Base-by-base conservation (phyloP, 495 filamentous ascomycete species). In the Penicillium canariense region DNA sequence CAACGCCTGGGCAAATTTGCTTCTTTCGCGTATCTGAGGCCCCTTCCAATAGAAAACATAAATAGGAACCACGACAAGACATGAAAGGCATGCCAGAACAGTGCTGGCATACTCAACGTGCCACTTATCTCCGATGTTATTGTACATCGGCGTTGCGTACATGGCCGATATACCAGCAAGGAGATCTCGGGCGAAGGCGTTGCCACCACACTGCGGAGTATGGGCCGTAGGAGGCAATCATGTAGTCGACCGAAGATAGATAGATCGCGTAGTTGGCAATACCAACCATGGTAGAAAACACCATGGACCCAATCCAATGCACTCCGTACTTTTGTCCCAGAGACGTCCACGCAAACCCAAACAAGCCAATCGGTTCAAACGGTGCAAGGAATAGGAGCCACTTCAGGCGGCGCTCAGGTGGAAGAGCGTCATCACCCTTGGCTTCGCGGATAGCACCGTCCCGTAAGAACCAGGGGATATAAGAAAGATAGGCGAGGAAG, bases 221-320 rank as follows among this genome's bases (percentile, higher is more conserved):
- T 4, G 83, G 84, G 5, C 87, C 87, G 61, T 91, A 90, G 1
- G 85, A 77, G 43, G 80, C 83, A 48, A 90, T 81, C 87, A 89
- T 90, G 68, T 91, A 91, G 52, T 91, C 87, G 52, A 90, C 87
- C 0, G 87, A 86, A 9, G 85, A 86, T 74, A 89, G 84, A 67
- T 87, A 87, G 54, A 87, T 86, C 48, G 78, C 73, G 57, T 83
- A 87, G 59, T 87, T 85, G 34, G 84, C 83, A 43, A 86, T 83
- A 20, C 81, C 84, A 47, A 87, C 81, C 45, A 84, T 70, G 8
- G 68, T 67, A 0, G 77, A 78, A 45, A 82, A 83, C 14, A 86
- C 67, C 81, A 85, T 82, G 4, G 81, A 77, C 15, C 72, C 80
- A 25, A 83, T 82, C 84, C 84, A 87, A 39, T 77, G 84, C 1